A percentile compares a stretch with the other conserved stretches of the same genome.
phyloP scores from a whole-genome alignment of 1,139 yeast genomes.

The Lodderomyces jiufengensis region DNA sequence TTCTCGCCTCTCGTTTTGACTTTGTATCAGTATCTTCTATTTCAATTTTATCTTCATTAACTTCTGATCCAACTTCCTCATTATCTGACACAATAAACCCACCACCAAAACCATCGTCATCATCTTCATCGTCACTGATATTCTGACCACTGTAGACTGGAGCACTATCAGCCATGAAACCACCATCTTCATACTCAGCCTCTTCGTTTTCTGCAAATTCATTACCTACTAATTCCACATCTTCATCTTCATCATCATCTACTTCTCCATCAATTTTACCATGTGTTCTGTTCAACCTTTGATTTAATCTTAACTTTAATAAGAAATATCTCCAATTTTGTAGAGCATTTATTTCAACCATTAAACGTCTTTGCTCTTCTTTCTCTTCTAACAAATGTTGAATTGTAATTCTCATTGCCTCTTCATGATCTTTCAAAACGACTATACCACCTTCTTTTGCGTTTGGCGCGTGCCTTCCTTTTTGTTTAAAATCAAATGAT shows the following conservation, averaged over 20 bases:
- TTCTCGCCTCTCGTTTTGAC: neutral
- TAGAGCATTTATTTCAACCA: slow-evolving; percentile 51
- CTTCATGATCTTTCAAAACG: slow-evolving; percentile 58
- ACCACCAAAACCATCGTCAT: slow-evolving; percentile 7
- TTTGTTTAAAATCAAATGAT: slow-evolving; percentile 69
- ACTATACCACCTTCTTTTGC: slow-evolving; percentile 78
- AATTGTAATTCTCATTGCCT: slow-evolving; percentile 60
- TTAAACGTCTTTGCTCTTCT: slow-evolving; percentile 43
- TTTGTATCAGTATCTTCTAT: neutral
- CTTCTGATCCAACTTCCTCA: slow-evolving; percentile 4
- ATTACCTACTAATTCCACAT: slow-evolving; percentile 1
- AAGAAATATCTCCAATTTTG: slow-evolving; percentile 71
- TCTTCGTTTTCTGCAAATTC: neutral
- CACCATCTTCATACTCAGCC: slow-evolving; percentile 6
- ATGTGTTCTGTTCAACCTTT: slow-evolving; percentile 63
- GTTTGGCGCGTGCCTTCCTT: slow-evolving; percentile 34
- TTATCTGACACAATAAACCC: slow-evolving; percentile 12
- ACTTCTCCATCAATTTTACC: slow-evolving; percentile 40
- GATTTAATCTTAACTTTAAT: slow-evolving; percentile 65
- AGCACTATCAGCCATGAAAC: slow-evolving; percentile 1
- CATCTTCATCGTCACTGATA: neutral
- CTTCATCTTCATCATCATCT: slow-evolving; percentile 9
- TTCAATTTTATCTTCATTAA: neutral
- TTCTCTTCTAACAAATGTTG: slow-evolving; percentile 55
- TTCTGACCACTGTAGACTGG: neutral